Base-by-base conservation (phyloP, 2,329 filamentous ascomycete species). In the Fusarium sp. region DNA sequence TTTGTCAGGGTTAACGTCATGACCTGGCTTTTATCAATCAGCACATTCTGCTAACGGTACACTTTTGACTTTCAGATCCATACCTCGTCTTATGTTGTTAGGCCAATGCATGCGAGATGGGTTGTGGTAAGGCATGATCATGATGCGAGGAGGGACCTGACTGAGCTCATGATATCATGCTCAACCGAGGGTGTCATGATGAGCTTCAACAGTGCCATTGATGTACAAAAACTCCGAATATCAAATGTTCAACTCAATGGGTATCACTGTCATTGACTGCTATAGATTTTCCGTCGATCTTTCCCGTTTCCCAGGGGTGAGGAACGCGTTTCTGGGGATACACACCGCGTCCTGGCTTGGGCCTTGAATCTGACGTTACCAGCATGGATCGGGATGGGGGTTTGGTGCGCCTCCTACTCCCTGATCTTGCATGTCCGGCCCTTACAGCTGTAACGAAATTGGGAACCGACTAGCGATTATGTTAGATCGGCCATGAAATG, bases 21-120 rank as follows among this genome's bases (percentile, higher is more conserved):
- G 66, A 46, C 40, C 46, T 49, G 57, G 15, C 49, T 57, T 72
- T 74, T 75, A 76, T 78, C 76, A 77, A 77, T 77, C 75, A 78
- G 75, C 73, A 76, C 74, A 70, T 58, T 69, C 23, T 58, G 13
- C 18, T 26, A 18, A n/a, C 33, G 13, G 20, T 37, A 38, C 26
- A n/a, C n/a, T 26, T 26, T 33, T 16, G 6, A 23, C 16, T 67
- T 63, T 59, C 13, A 26, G 18, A 23, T 31, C 38, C 63, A 59
- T 68, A n/a, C 46, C 57, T 50, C 34, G 9, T 47, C 33, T 64
- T 66, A 63, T 47, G 64, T 71, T 60, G 62, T 68, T 73, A 58
- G 70, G 64, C 52, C 67, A 71, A 71, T 69, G 45, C 51, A 65
- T 65, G 52, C 53, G 63, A 62, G 54, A 59, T 68, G 51, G 66